Evolutionary conservation across 1,284 basidiomycete genomes (phyloP).

Genomic region (Wolfiporia cocos): DNA sequence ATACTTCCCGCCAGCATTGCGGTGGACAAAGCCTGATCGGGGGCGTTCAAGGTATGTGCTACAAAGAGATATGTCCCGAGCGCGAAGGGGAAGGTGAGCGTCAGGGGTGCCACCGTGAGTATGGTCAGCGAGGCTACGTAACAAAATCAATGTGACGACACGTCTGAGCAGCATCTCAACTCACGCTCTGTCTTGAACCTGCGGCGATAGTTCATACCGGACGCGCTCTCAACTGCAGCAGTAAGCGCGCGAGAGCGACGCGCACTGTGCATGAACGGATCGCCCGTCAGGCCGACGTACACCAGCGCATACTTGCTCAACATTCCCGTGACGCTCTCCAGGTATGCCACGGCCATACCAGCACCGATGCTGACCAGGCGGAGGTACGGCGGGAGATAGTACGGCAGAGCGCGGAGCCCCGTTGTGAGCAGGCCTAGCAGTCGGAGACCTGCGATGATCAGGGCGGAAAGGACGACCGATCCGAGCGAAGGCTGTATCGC

Average conservation of each 20-base stretch:
- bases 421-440: constrained; percentile 41
- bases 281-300: constrained; percentile 84
- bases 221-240: constrained; percentile 33
- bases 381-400: constrained; percentile 46
- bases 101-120: constrained; percentile 76
- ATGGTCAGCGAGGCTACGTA: constrained; percentile 60
- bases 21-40: constrained; percentile 72
- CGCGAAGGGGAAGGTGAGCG: constrained; percentile 75
- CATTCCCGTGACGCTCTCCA: constrained; percentile 64
- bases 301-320: constrained; percentile 80
- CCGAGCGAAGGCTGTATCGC: constrained; percentile 81
- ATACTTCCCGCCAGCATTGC: constrained; percentile 74
- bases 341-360: constrained; percentile 42
- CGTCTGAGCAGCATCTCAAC: constrained; percentile 15
- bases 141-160: constrained; percentile 4
- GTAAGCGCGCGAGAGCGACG: constrained; percentile 60
- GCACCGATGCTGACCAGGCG: constrained; percentile 34
- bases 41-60: constrained; percentile 76
- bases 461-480: constrained; percentile 68
- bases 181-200: constrained; percentile 54
- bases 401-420: constrained; percentile 47
- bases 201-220: constrained; percentile 35
- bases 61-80: constrained; percentile 84
- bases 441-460: constrained; percentile 72
- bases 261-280: constrained; percentile 76